Base-by-base conservation (phyloP, 805 yeast species). In the Brettanomyces custersianus region DNA sequence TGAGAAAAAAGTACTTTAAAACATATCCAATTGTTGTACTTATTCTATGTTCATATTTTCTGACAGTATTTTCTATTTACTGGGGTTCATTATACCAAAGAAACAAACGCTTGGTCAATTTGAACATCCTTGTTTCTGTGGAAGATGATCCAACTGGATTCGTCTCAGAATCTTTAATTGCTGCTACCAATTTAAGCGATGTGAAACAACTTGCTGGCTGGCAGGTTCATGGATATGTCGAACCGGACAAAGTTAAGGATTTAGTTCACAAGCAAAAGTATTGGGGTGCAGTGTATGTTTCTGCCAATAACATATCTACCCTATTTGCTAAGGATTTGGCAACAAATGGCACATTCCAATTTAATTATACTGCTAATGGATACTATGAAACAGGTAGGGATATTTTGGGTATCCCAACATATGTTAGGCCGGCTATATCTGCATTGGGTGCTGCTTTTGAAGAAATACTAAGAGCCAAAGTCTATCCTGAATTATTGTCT, bases 331-430 rank as follows among this genome's bases (percentile, higher is more conserved):
- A 76, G 4, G 46, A 46, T 18, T 51, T 65, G 16, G 15, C 23
- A 13, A 13, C 17, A 7, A 37, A 47, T 5, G 53, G 64, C 35
- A 54, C 51, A 32, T n/a, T n/a, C n/a, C n/a, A n/a, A n/a, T n/a
- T n/a, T n/a, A n/a, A n/a, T n/a, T n/a, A n/a, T n/a, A 45, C 53
- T 10, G 53, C 45, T 16, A 38, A 23, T 48, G 52, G 34, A 46
- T 66, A 27, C 31, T 79, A 70, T 49, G 84, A 77, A 51, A 67
- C 81, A 1, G 85, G 80, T 5, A 61, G 87, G 46, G 90, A 81
- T 51, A 64, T 72, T 26, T 43, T 62, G 15, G 66, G 69, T 23
- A 63, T 77, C 62, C 51, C 44, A 6, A 45, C 65, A 3, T 68
- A 65, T 33, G 62, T 78, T 10, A 47, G 61, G 0, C 73, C 78